phyloP scores from a whole-genome alignment of 2,329 filamentous ascomycete genomes.

The Aspergillus unguis region DNA sequence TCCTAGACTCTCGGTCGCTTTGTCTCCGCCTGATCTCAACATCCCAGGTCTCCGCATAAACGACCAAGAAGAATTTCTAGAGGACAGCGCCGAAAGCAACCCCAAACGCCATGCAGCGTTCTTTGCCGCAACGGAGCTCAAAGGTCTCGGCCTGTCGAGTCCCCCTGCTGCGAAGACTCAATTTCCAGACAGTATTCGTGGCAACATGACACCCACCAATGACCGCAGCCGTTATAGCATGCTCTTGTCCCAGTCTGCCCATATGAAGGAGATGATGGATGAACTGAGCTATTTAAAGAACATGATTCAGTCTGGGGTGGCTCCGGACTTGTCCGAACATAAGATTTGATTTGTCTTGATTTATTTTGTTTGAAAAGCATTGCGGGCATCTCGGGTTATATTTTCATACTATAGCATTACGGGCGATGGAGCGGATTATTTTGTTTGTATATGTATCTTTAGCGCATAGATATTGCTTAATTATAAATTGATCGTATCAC shows the following conservation, averaged over 20 bases:
- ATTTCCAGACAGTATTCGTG: constrained; percentile 16
- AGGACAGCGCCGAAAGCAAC: constrained; percentile 35
- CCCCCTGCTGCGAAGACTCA: constrained; percentile 24
- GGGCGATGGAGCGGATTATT: background rate
- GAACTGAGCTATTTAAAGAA: constrained; percentile 52
- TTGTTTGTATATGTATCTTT: background rate
- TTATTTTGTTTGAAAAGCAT: constrained; percentile 1
- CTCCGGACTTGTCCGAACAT: constrained; percentile 16
- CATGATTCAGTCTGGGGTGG: constrained; percentile 40
- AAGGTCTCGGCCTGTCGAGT: constrained; percentile 26
- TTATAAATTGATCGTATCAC: background rate
- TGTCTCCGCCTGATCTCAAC: constrained; percentile 26
- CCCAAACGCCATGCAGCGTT: constrained; percentile 39
- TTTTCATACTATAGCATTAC: background rate
- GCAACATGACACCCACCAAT: background rate
- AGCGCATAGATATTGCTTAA: constrained; percentile 1
- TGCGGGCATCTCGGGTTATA: constrained; percentile 12
- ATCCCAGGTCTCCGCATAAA: constrained; percentile 34
- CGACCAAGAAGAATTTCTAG: constrained; percentile 29
- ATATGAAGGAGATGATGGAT: constrained; percentile 49
- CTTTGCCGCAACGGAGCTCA: constrained; percentile 31
- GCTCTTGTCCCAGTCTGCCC: constrained; percentile 2
- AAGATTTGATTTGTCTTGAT: background rate
- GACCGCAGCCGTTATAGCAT: constrained; percentile 4
- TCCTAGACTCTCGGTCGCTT: constrained; percentile 26